These are phyloP conservation scores for Leccinum subtestaceum DNA, from an alignment of 768 basidiomycete species.

Conservation along the genomic window DNA sequence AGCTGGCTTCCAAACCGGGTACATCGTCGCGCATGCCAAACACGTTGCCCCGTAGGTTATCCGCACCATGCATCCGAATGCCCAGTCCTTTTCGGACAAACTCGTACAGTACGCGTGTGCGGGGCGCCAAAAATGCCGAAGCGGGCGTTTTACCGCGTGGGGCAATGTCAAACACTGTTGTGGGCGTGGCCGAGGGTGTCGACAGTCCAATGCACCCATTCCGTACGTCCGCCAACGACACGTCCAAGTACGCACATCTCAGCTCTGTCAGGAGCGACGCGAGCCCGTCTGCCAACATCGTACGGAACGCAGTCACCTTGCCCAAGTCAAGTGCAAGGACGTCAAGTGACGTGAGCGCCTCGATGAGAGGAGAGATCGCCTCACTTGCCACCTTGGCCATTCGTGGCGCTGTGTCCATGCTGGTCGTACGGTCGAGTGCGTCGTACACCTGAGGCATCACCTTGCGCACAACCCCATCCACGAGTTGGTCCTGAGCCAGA, in stretches of 20 bases:
- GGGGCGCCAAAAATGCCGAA: conserved; percentile 47
- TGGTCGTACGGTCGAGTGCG: conserved; percentile 61
- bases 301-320: conserved; percentile 25
- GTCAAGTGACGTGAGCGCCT: conserved; percentile 30
- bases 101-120: conserved; percentile 70
- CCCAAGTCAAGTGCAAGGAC: conserved; percentile 16
- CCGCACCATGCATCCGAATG: conserved; percentile 77
- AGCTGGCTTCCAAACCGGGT: conserved; percentile 41
- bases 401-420: conserved; percentile 66
- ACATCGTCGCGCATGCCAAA: conserved; percentile 45
- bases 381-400: conserved; percentile 72
- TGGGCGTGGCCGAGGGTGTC: conserved; percentile 17
- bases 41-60: conserved; percentile 61
- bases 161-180: conserved; percentile 42
- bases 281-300: conserved; percentile 15
- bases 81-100: conserved; percentile 70
- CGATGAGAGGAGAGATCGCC: conserved; percentile 59
- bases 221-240: conserved; percentile 21
- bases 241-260: conserved; percentile 29
- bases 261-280: conserved; percentile 25
- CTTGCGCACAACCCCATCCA: conserved; percentile 23
- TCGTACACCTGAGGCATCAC: conserved; percentile 43
- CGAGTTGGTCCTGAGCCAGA: conserved; percentile 8
- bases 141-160: conserved; percentile 64
- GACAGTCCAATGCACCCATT: conserved; percentile 5